Evolutionary conservation across 805 yeast genomes (phyloP).

Genomic region (Yamadazyma olivae): DNA sequence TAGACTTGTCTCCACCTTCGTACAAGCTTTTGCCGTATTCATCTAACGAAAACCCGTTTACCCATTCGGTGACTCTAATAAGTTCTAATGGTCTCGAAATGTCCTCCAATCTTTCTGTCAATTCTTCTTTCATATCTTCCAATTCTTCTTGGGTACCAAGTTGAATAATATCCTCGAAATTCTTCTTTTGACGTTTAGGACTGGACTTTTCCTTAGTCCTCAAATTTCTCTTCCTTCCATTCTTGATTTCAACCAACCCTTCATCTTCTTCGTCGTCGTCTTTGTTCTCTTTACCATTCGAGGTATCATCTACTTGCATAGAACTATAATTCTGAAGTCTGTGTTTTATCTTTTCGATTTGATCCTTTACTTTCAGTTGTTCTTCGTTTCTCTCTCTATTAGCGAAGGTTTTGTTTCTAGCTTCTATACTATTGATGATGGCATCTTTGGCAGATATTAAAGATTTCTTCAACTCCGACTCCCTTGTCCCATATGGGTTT

Average conservation of each 20-base stretch:
- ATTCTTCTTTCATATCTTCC: conserved; percentile 17
- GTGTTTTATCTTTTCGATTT: conserved; percentile 31
- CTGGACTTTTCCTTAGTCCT: conserved; percentile 26
- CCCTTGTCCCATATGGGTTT: conserved; percentile 73
- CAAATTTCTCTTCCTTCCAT: conserved; percentile 24
- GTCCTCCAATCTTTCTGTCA: conserved; percentile 27
- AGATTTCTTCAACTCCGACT: conserved; percentile 63
- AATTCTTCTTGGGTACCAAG: conserved; percentile 27
- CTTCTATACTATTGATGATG: conserved; percentile 50
- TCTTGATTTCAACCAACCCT: conserved; percentile 20
- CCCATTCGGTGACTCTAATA: conserved; percentile 56
- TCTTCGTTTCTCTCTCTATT: conserved; percentile 17
- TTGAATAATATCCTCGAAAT: conserved; percentile 28
- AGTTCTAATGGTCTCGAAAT: conserved; percentile 39
- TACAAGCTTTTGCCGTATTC: conserved; percentile 50
- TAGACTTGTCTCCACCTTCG: conserved; percentile 47
- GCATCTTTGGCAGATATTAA: conserved; percentile 50
- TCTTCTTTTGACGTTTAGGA: conserved; percentile 30
- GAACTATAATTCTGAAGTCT: background rate
- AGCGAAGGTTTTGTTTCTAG: conserved; percentile 50
- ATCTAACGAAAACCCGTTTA: conserved; percentile 55
- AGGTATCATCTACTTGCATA: conserved; percentile 8
- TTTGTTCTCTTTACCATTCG: conserved; percentile 5
- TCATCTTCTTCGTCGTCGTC: conserved; percentile 36
- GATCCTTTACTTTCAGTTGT: conserved; percentile 40